A percentile compares a stretch with the other conserved stretches of the same genome.
Conservation (phyloP, 176 grass and related monocot species). For the Oryza punctata region DNA sequence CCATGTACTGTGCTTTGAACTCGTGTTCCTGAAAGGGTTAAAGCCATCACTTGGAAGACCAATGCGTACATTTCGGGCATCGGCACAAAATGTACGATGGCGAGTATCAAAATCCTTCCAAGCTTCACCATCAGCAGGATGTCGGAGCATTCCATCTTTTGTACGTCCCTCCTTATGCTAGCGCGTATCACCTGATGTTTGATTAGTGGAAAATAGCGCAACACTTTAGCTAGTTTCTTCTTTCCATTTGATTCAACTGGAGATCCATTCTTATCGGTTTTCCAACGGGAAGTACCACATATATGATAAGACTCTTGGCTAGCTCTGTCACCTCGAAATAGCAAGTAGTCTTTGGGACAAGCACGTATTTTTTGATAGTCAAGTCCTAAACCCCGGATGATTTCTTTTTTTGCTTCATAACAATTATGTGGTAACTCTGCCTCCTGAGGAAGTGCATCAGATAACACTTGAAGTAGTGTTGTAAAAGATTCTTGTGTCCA, state of each 20-base stretch:
- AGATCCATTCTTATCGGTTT: background rate
- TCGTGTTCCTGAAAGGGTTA: constrained; percentile 26
- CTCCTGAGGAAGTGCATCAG: background rate
- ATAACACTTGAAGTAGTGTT: background rate
- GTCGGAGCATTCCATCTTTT: background rate
- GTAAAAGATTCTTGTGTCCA: too few relatives aligned
- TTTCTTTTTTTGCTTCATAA: constrained; percentile 35
- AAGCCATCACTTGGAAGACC: constrained; percentile 24
- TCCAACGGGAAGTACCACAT: background rate
- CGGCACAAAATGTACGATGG: background rate
- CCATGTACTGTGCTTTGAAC: constrained; percentile 23
- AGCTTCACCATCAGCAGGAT: background rate
- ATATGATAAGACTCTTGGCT: constrained; percentile 7
- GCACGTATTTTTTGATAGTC: constrained; percentile 39
- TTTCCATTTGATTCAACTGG: background rate
- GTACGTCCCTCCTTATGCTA: constrained; percentile 31
- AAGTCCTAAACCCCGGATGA: constrained; percentile 11
- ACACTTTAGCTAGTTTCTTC: constrained; percentile 32
- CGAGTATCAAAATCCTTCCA: background rate
- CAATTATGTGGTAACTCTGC: constrained; percentile 23
- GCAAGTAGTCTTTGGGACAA: background rate
- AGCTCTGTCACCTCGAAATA: too few relatives aligned
- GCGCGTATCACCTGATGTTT: constrained; percentile 6
- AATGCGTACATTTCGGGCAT: background rate
- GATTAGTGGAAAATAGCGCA: constrained; percentile 35